Base-by-base conservation (phyloP, 176 grass and related monocot species). In the Avena sativa region DNA sequence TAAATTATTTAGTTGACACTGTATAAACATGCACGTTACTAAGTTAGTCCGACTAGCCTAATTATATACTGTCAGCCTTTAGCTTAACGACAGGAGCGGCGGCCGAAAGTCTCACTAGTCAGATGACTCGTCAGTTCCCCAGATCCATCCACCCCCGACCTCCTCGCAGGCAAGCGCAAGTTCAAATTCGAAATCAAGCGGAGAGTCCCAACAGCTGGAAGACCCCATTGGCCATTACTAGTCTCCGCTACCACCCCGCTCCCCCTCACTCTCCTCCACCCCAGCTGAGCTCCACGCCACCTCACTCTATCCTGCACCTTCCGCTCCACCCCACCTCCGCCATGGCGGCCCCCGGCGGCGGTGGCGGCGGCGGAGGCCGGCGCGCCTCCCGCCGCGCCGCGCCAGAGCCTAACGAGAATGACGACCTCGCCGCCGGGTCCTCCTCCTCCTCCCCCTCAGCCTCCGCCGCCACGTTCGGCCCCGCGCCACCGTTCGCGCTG, bases 341-440 rank as follows among this genome's bases (percentile, higher is more conserved):
- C 79, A 92, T 89, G 90, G 76, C 87, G 47, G 50, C 79, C 14
- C 63, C 89, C 58, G 32, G 51, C 67, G 48, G 46, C 46, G 44
- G 57, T n/a, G n/a, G n/a, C n/a, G 64, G 67, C 81, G 23, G 86
- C 81, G 85, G 28, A 51, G 89, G 40, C 40, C 40, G 40, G 12
- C 87, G 91, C 30, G 23, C 32, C 30, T 13, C 55, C 36, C 87
- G 83, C 30, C 9, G 73, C 44, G 47, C 83, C 55, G 58, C 69
- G 21, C 82, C 53, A 60, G 92, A 94, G 82, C 59, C 86, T 12
- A 89, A 94, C 71, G 92, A 97, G 84, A 94, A 97, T 71, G 90
- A 97, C 78, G 87, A 89, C 71, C 65, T 82, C 48, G 74, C 83
- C 60, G 73, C 81, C 50, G 76, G 83, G 40, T 25, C 83, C 15